Evolutionary conservation across 208 protist genomes (phyloP), one percentile per base, ranked within the genome.

Genomic region (Trypanosoma mega): DNA sequence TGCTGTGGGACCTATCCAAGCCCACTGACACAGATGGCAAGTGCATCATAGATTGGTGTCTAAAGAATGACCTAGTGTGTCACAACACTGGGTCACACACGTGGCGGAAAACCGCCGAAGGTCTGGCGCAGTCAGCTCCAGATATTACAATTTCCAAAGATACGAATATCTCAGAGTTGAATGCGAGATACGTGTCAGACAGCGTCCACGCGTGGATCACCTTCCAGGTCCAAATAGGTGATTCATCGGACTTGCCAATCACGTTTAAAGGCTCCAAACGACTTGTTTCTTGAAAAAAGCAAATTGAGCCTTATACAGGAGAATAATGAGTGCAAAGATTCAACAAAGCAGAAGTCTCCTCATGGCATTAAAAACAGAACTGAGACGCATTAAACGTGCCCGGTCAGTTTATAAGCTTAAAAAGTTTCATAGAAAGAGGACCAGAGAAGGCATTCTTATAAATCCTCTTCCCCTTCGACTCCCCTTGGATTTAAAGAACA

Each of bases 131-230:
- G 1, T 61, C 55, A 7, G 31, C 55, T 24, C 55, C 36, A 29
- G 55, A 51, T 43, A 21, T 47, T 43, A 61, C 55, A 14, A 2
- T 61, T 20, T 34, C 6, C n/a, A 1, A 36, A 21, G 41, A 39
- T 24, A 41, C 24, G 21, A 30, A 34, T 20, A 24, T 50, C 6
- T 46, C 55, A 16, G 9, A 61, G 4, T 61, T 12, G 41, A 30
- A 3, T 0, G 29, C 37, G 6, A 4, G 14, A 16, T 43, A 51
- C 30, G 50, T 23, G 1, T 47, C 58, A 14, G 11, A 47, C 30
- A 64, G 58, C 29, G 58, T 55, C 30, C 58, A 64, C 24, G 26
- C 39, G 8, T 29, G 1, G 24, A 64, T 54, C 58, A 52, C 27
- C 7, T 64, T 33, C 46, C 33, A 52, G 26, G 58, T 54, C 7